A percentile compares a stretch with the other conserved stretches of the same genome.
phyloP scores from a whole-genome alignment of 371 early-diverging fungal genomes.

The Zychaea mexicana region DNA sequence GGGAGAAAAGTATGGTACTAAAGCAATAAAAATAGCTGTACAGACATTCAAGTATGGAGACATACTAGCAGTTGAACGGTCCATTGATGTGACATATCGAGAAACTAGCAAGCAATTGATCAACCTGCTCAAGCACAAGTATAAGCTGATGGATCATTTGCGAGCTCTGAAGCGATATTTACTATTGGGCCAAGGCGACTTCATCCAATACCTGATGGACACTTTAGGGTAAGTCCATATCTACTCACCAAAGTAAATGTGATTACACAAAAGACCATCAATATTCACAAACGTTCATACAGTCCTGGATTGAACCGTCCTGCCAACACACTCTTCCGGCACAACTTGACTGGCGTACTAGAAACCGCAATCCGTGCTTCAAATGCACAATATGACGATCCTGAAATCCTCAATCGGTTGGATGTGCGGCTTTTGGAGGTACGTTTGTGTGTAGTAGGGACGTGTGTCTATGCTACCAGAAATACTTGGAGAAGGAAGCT shows the following conservation, averaged over 20 bases:
- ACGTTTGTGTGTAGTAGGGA: background rate
- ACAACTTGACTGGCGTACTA: conserved; percentile 84
- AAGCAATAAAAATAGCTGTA: conserved; percentile 24
- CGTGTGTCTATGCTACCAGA: too few species aligned
- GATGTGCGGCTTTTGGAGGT: conserved; percentile 78
- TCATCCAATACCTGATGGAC: conserved; percentile 88
- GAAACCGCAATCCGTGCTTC: conserved; percentile 90
- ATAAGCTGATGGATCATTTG: conserved; percentile 84
- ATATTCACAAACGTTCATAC: background rate
- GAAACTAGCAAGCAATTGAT: conserved; percentile 75
- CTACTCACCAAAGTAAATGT: too few species aligned
- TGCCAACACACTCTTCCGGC: conserved; percentile 79
- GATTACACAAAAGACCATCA: too few species aligned
- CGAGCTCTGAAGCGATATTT: conserved; percentile 87
- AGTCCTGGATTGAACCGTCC: conserved; percentile 71
- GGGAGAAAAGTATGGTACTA: too few species aligned
- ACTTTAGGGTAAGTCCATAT: conserved; percentile 64
- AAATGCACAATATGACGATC: conserved; percentile 87
- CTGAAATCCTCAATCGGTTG: conserved; percentile 75
- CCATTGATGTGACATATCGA: conserved; percentile 75
- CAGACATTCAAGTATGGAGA: conserved; percentile 73
- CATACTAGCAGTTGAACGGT: conserved; percentile 65
- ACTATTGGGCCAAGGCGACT: conserved; percentile 96
- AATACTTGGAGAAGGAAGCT: background rate
- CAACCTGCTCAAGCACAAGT: conserved; percentile 72